Base-by-base conservation (phyloP, 1,284 basidiomycete genomes). In the Trichosporon coremiiforme region DNA sequence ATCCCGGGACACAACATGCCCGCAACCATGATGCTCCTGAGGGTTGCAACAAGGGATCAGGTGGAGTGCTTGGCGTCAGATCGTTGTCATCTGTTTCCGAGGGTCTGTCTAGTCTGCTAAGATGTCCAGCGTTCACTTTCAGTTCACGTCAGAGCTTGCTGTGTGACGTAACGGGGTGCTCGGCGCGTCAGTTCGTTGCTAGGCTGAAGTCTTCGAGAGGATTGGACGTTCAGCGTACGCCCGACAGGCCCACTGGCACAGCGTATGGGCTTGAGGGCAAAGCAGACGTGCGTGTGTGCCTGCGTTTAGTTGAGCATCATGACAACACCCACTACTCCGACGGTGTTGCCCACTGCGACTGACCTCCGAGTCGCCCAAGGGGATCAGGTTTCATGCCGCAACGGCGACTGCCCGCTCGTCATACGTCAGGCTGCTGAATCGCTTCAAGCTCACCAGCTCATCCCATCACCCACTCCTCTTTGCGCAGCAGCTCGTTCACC, bases 1-100 rank as follows among this genome's bases (percentile, higher is more conserved):
- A 33, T 33, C 33, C 33, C 33, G 33, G 33, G 33, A 33, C 33
- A 8, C 8, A 33, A 33, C 33, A 33, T 33, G 36, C 5, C 36
- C 36, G 5, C 36, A 38, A 38, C 36, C 1, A 53, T 53, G 47
- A 53, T 53, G 47, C 47, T 17, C 3, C 9, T 35, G 33, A 35
- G 6, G n/a, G n/a, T n/a, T n/a, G n/a, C 38, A 41, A 10, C 41
- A 53, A 20, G 20, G 47, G 47, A 53, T 22, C 47, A 4, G 20
- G 47, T 53, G 47, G 47, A 53, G 47, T 53, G 47, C 47, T 53
- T 53, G 47, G 47, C 47, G 47, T 53, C 47, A 53, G 47, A 17
- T 4, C 10, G 15, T 9, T 3, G 9, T 6, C n/a, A 53, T 53
- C 47, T 53, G 47, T 20, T 53, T 53, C 47, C 47, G 47, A 53